Percentiles rank a stretch among this genome's conserved stretches.
These are phyloP conservation scores for Calonectria honghensis DNA, from an alignment of 2,329 filamentous ascomycete genomes.

Conservation along the genomic window DNA sequence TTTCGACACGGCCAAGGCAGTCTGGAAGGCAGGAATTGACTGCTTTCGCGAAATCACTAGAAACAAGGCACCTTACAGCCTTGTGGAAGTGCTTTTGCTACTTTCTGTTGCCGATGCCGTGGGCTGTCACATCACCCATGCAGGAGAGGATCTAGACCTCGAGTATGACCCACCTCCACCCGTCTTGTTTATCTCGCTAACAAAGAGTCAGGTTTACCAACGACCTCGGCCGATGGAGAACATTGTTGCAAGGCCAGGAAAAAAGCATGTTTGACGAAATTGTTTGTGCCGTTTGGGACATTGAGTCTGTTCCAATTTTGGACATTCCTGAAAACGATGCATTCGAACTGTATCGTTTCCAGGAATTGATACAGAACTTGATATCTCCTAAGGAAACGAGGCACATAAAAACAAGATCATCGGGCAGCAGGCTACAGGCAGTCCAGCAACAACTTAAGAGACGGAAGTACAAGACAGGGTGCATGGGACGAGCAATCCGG, in stretches of 20 bases:
- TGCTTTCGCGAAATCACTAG: slow-evolving; percentile 44
- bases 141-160: slow-evolving; percentile 25
- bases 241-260: slow-evolving; percentile 43
- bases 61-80: slow-evolving; percentile 39
- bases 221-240: slow-evolving; percentile 55
- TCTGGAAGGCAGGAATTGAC: slow-evolving; percentile 44
- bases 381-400: slow-evolving; percentile 42
- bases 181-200: slow-evolving; percentile 28
- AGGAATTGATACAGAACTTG: slow-evolving; percentile 50
- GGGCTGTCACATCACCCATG: slow-evolving; percentile 37
- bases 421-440: slow-evolving; percentile 43
- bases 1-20: slow-evolving; percentile 27
- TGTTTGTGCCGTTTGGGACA: slow-evolving; percentile 49
- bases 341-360: slow-evolving; percentile 44
- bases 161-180: slow-evolving; percentile 34
- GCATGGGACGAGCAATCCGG: not conserved
- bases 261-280: slow-evolving; percentile 51
- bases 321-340: slow-evolving; percentile 14
- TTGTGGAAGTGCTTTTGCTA: slow-evolving; percentile 42
- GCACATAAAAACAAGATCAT: slow-evolving; percentile 24
- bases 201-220: slow-evolving; percentile 48
- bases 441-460: slow-evolving; percentile 45
- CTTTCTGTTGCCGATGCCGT: slow-evolving; percentile 51
- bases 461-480: slow-evolving; percentile 14
- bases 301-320: slow-evolving; percentile 19